phyloP scores from a whole-genome alignment of 2,329 filamentous ascomycete genomes.

The Fusarium sp. region DNA sequence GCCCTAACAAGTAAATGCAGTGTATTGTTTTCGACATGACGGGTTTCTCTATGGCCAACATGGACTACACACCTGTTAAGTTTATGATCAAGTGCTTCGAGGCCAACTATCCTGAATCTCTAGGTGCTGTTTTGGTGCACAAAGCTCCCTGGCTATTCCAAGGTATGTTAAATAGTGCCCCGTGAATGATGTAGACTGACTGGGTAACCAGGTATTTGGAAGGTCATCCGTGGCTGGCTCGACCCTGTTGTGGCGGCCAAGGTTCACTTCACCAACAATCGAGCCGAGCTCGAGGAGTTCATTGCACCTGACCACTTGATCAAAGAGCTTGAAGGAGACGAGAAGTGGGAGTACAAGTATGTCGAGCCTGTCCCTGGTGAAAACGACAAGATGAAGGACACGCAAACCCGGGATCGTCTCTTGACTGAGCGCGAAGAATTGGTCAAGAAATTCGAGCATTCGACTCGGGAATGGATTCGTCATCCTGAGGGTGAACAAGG shows the following conservation, averaged over 20 bases:
- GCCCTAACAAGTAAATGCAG: slow-evolving; percentile 57
- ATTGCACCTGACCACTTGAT: slow-evolving; percentile 77
- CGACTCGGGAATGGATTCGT: slow-evolving; percentile 80
- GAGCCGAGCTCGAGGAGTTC: slow-evolving; percentile 81
- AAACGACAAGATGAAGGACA: slow-evolving; percentile 78
- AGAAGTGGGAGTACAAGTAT: slow-evolving; percentile 87
- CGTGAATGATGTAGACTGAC: slow-evolving; percentile 6
- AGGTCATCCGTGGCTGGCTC: slow-evolving; percentile 93
- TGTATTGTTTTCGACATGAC: slow-evolving; percentile 97
- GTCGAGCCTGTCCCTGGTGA: slow-evolving; percentile 80
- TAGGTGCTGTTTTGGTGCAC: slow-evolving; percentile 91
- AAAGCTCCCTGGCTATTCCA: slow-evolving; percentile 98
- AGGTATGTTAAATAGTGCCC: slow-evolving; percentile 63
- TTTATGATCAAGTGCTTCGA: slow-evolving; percentile 99
- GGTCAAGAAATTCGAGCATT: slow-evolving; percentile 78
- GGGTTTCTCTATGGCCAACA: slow-evolving; percentile 91
- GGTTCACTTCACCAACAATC: slow-evolving; percentile 89
- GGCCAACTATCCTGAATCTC: slow-evolving; percentile 94
- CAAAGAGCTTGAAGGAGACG: slow-evolving; percentile 86
- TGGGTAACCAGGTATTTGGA: slow-evolving; percentile 80
- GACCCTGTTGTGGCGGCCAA: slow-evolving; percentile 96
- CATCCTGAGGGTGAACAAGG: slow-evolving; percentile 55
- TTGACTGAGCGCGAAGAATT: slow-evolving; percentile 71
- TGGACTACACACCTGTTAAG: slow-evolving; percentile 97
- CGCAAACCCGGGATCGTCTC: slow-evolving; percentile 70